Base-by-base conservation (phyloP, 768 basidiomycete species). In the Kwoniella heveanensis region DNA sequence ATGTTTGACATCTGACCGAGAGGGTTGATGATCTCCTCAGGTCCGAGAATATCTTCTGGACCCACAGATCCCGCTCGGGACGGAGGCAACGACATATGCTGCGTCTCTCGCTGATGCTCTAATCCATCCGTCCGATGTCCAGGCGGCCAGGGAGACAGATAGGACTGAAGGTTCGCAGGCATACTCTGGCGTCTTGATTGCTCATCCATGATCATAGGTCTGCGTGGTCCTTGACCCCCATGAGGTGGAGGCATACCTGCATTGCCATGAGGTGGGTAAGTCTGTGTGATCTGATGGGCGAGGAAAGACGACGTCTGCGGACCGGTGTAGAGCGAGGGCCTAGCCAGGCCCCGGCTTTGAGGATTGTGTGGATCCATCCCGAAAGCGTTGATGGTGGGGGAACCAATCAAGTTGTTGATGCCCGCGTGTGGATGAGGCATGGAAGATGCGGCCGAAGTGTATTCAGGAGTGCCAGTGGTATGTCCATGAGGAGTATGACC, bases 21-120 rank as follows among this genome's bases (percentile, higher is more conserved):
- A 5, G 79, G 79, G 30, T 73, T 76, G 68, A 68, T 77, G 54
- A 80, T 80, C 47, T 70, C 82, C 55, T 85, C 85, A 48, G 84
- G 81, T 48, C 81, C 77, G 70, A 84, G 85, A 77, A 90, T 88
- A 53, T 86, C 84, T 85, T 85, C 82, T 86, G 85, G 70, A 85
- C 86, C 81, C 88, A 92, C 50, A 81, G 82, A 77, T 2, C 67
- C 73, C 1, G 71, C 73, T n/a, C 74, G 56, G 15, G 74, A 74
- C 8, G 73, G 71, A 4, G 74, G 77, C 10, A 76, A 64, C 8
- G 77, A 75, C 63, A 68, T 69, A 50, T 73, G 68, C 6, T 56
- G 54, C 15, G 68, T 58, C 7, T 64, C 59, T 44, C 49, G 48
- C 21, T 69, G 21, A 46, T 32, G 25, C 53, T 60, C 58, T 44